Evolutionary conservation across 768 basidiomycete species (phyloP), one percentile per base, ranked within the genome.

Genomic region (Tylopilus balloui): DNA sequence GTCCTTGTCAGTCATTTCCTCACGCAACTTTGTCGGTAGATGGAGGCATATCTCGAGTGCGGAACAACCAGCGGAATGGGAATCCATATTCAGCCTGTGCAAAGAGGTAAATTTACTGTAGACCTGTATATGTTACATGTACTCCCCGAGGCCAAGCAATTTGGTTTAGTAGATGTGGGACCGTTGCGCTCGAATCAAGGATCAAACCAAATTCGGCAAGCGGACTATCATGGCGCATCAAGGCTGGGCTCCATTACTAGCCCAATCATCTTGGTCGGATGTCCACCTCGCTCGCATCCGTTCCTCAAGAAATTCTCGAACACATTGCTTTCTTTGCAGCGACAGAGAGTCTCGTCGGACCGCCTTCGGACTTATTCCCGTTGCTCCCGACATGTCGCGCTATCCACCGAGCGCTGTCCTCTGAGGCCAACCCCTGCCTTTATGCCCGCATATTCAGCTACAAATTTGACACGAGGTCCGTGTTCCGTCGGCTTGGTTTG

Each of bases 291-390:
- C 65, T 88, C 47, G 69, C 73, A 46, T 67, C 69, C 6, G 68
- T 92, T 37, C 90, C 90, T 13, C 78, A 78, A 51, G 91, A 92
- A 67, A 75, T 92, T 32, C 74, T 93, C 38, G 85, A 92, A 61
- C 81, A 82, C 43, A 83, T 94, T 57, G 87, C 87, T 1, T 83
- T 77, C 61, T 81, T 80, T 56, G 68, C 79, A 34, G 80, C 77
- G 8, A 80, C 80, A 4, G 60, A 75, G 5, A 55, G 48, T 25
- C 68, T 76, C 42, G 69, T 81, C 35, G 85, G 86, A 15, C 84
- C 87, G 8, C 86, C 84, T 14, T 70, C 77, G 1, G 71, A 71
- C 28, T 68, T 91, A 25, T 45, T 76, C n/a, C 70, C 83, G 11
- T 69, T 92, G 19, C 72, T 87, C 14, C 54, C 67, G 28, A 71